These are phyloP conservation scores for Malassezia restricta DNA, from an alignment of 1,284 basidiomycete genomes.

Conservation along the genomic window DNA sequence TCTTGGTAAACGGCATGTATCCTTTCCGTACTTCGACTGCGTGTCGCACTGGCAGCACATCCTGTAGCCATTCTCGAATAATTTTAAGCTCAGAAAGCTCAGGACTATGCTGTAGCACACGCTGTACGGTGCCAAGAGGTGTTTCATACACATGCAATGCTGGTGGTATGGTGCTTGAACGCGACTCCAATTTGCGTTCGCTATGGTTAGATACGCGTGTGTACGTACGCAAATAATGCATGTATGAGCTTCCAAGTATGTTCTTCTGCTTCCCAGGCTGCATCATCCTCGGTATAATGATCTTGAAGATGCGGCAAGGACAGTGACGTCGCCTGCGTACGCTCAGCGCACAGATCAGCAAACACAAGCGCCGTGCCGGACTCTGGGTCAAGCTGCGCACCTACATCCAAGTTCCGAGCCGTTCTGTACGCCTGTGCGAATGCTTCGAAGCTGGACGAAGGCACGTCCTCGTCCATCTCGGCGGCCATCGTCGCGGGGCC, in stretches of 20 bases:
- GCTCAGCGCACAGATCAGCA: constrained; percentile 26
- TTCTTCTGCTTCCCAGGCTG: constrained; percentile 29
- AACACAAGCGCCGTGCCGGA: constrained; percentile 30
- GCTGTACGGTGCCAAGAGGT: constrained; percentile 36
- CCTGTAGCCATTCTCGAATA: constrained; percentile 42
- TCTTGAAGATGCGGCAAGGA: constrained; percentile 17
- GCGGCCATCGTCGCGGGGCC: constrained; percentile 2
- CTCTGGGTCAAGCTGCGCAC: constrained; percentile 20
- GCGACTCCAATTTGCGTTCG: constrained; percentile 1
- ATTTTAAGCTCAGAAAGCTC: constrained; percentile 39
- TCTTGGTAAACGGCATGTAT: constrained; percentile 42
- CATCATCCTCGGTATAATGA: constrained; percentile 9
- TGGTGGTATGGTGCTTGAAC: not conserved
- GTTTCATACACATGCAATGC: constrained; percentile 32
- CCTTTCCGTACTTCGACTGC: constrained; percentile 43
- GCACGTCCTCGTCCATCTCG: not conserved
- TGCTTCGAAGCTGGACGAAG: constrained; percentile 30
- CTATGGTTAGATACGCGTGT: not conserved
- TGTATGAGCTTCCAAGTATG: constrained; percentile 35
- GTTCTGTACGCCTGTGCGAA: constrained; percentile 29
- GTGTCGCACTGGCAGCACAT: constrained; percentile 27
- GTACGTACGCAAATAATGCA: constrained; percentile 18
- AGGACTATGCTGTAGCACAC: constrained; percentile 25
- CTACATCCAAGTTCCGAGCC: constrained; percentile 22
- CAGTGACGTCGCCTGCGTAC: constrained; percentile 1